Percentiles rank a stretch among this genome's conserved stretches.
Conservation (phyloP, 305 asterid species). For the Fraxinus albicans region DNA sequence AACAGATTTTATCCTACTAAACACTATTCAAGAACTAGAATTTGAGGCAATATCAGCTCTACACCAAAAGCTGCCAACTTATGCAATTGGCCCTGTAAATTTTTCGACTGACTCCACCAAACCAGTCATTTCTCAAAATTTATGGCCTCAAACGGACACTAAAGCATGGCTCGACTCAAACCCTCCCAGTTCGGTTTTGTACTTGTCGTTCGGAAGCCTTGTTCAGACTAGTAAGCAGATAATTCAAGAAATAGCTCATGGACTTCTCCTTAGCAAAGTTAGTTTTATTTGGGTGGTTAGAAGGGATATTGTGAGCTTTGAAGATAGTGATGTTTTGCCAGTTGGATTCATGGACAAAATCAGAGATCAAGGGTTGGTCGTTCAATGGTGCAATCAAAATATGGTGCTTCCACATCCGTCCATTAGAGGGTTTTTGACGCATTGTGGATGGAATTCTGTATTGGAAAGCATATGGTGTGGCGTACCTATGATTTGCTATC, state of each 20-base stretch:
- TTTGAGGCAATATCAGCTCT: constrained; percentile 35
- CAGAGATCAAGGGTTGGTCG: constrained; percentile 37
- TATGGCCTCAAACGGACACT: constrained; percentile 49
- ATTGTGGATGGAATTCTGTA: constrained; percentile 66
- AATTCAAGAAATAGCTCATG: constrained; percentile 50
- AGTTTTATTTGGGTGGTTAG: constrained; percentile 63
- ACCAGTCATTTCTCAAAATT: constrained; percentile 29
- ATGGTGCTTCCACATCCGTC: constrained; percentile 45
- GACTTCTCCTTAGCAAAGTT: constrained; percentile 46
- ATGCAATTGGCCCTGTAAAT: constrained; percentile 57
- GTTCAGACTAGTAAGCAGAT: constrained; percentile 39
- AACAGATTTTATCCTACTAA: constrained; percentile 51
- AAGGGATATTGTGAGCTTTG: constrained; percentile 33
- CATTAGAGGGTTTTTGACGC: constrained; percentile 53
- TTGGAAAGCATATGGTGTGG: constrained; percentile 62
- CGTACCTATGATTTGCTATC: constrained; percentile 54
- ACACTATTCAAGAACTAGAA: constrained; percentile 61
- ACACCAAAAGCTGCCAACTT: constrained; percentile 37
- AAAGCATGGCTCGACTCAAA: constrained; percentile 49
- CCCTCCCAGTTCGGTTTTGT: constrained; percentile 50
- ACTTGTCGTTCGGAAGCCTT: constrained; percentile 62
- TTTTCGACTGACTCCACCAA: constrained; percentile 31
- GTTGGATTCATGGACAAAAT: constrained; percentile 27
- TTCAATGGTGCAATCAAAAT: constrained; percentile 57
- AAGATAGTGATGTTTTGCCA: constrained; percentile 29